Evolutionary conservation across 805 yeast genomes (phyloP), one percentile per base, ranked within the genome.

Genomic region (Yarrowia bubula): DNA sequence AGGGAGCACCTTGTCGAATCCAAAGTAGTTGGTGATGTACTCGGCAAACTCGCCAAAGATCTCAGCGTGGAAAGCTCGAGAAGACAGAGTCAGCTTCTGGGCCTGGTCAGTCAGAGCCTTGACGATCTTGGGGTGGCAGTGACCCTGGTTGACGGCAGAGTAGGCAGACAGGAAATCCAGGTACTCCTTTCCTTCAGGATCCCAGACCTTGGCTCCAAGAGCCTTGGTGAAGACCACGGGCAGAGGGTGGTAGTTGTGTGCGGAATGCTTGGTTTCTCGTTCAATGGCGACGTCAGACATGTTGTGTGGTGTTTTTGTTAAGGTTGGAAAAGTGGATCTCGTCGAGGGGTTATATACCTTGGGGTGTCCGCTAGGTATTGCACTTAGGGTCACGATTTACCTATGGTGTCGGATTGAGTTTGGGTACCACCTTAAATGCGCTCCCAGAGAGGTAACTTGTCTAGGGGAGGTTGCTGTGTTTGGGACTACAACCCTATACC

Each of bases 121-220:
- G 67, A 93, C 83, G 74, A 93, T 92, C 76, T 89, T 86, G 65
- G 98, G 98, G 76, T 93, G 98, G 76, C 98, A 92, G 76, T 93
- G 98, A 67, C 98, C 98, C 78, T 93, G 98, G 80, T 93, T 93
- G 38, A 93, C 97, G 5, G 98, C 98, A 32, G 97, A 91, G 78
- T 93, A 93, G 11, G 98, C 98, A 15, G 96, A 88, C 67, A 93
- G 79, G 74, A 93, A 93, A 77, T 93, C 98, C 69, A 93, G 80
- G 77, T 92, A 93, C 75, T 92, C 92, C 43, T 87, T 90, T 69
- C 97, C 98, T 78, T 93, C 98, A 8, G 98, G 97, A 76, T 93
- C 98, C 97, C 97, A 93, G 22, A 93, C 97, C 69, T 90, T 88
- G 32, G 97, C 97, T 58, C 98, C 98, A 67, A 75, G 69, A 14